These are phyloP conservation scores for Ophiosphaerella narmari DNA, from an alignment of 2,329 filamentous ascomycete genomes.

Conservation along the genomic window DNA sequence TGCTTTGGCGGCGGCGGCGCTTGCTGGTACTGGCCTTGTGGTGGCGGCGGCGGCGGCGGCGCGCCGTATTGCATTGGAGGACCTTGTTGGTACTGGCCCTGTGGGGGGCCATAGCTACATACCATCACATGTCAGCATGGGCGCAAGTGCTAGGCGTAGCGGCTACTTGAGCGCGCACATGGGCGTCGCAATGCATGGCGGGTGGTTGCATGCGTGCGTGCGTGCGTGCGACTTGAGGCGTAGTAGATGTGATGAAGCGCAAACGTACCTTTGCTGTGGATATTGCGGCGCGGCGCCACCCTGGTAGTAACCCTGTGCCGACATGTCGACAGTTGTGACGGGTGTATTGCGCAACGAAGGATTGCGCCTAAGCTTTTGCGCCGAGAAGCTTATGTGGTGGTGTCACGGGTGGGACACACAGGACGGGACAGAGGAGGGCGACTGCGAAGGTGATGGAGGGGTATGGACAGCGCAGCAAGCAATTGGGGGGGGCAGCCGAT, in stretches of 20 bases:
- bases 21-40: background rate
- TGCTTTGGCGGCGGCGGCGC: conserved; percentile 48
- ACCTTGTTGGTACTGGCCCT: conserved; percentile 1
- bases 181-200: too few relatives aligned
- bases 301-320: conserved; percentile 46
- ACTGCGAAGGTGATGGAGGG: background rate
- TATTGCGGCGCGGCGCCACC: conserved; percentile 39
- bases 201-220: too few relatives aligned
- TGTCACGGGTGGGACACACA: too few relatives aligned
- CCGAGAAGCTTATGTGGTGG: background rate
- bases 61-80: conserved; percentile 31
- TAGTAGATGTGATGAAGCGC: background rate
- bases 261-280: conserved; percentile 40
- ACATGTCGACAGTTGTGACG: conserved; percentile 29
- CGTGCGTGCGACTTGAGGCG: background rate
- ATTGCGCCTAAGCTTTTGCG: background rate
- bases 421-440: background rate
- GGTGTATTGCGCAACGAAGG: background rate
- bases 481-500: too few relatives aligned
- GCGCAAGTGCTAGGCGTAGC: too few relatives aligned
- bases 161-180: background rate
- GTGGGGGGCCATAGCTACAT: conserved; percentile 30
- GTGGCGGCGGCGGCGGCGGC: conserved; percentile 22
- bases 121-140: background rate
- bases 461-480: background rate